A percentile compares a stretch with the other conserved stretches of the same genome.
phyloP scores from a whole-genome alignment of 192 early-diverging fungal genomes.

The Coemansia sp. region DNA sequence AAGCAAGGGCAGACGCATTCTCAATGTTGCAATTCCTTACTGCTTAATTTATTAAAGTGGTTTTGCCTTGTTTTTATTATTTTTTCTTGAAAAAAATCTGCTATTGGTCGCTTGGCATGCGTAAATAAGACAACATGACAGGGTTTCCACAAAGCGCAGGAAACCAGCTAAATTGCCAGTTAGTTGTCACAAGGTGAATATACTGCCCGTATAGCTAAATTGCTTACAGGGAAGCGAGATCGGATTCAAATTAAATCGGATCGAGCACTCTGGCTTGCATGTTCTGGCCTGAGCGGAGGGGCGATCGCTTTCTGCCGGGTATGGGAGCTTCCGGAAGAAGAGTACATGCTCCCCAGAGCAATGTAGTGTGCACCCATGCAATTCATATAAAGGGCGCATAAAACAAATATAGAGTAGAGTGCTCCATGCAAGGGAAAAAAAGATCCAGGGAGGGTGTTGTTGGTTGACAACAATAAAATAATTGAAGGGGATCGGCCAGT shows the following conservation, averaged over 20 bases:
- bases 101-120: neutral
- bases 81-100: neutral
- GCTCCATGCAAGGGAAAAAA: constrained; percentile 14
- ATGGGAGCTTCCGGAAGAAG: neutral
- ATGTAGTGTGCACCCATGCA: neutral
- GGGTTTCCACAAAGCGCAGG: too few species aligned
- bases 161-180: too few species aligned
- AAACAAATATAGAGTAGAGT: constrained; percentile 11
- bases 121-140: neutral
- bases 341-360: neutral
- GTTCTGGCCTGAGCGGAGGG: neutral
- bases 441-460: neutral
- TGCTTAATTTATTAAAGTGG: neutral
- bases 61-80: neutral
- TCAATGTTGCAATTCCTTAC: neutral
- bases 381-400: neutral
- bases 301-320: neutral
- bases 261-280: neutral
- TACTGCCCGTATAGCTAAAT: too few species aligned
- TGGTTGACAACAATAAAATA: neutral
- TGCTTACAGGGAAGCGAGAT: too few species aligned
- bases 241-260: neutral
- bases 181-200: too few species aligned
- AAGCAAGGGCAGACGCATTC: neutral
- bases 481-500: neutral